Base-by-base conservation (phyloP, 768 basidiomycete species). In the Fomitopsis serialis region DNA sequence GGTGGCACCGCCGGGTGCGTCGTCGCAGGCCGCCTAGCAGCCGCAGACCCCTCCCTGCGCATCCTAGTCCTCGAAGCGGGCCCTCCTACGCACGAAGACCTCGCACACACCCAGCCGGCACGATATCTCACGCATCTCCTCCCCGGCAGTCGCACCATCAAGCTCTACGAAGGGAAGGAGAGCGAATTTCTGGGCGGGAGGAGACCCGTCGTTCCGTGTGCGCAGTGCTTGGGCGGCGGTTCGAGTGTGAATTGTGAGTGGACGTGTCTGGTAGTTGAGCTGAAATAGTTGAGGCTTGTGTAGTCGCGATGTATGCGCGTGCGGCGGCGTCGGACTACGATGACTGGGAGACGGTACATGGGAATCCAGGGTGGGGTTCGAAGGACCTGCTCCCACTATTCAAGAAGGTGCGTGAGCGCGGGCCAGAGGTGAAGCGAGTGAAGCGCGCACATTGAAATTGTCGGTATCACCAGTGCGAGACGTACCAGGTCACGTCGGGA, bases 21-120 rank as follows among this genome's bases (percentile, higher is more conserved):
- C 17, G 64, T 75, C 17, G 84, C 81, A 10, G 74, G 78, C 0
- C 76, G 83, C 32, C 73, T 88, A 2, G 71, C 78, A 0, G 72
- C 72, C 0, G 78, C 81, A 0, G 77, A 83, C 40, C 77, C 82
- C 0, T 62, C 67, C 3, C 64, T 87, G 47, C 80, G 72, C 58
- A 82, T 87, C 45, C 76, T 87, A 12, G 63, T 85, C 43, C 62
- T 87, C 22, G 85, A 87, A 67, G 74, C 78, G 12, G 85, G 85
- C 1, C 72, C 74, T 5, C 73, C 78, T 52, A 78, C 78, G 0
- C 64, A 70, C 25, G 72, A 83, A 35, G 27, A 78, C 6, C 71
- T 67, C 6, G 55, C 58, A 2, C 81, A 86, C 61, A 66, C 70
- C 7, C 83, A 84, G 43, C 84, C 85, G 1, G 82, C 72, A 2